A percentile compares a stretch with the other conserved stretches of the same genome.
Conservation (phyloP, 306 rosid species). For the Delonix regia region DNA sequence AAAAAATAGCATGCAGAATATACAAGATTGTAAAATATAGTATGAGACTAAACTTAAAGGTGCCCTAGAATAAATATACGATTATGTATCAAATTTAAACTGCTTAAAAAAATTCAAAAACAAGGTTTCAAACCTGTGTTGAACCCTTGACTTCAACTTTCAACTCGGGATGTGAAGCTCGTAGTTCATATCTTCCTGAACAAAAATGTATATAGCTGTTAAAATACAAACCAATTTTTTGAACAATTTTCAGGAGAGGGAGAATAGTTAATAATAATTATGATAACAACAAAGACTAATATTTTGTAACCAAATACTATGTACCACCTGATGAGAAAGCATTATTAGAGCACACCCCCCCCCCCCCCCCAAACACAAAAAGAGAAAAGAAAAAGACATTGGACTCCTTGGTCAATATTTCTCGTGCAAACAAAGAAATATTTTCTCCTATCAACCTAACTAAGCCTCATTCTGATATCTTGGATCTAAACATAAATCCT, state of each 20-base stretch:
- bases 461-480: conserved; percentile 5
- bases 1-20: conserved; percentile 32
- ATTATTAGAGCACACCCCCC: neutral
- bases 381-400: neutral
- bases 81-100: conserved; percentile 25
- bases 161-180: conserved; percentile 80
- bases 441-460: neutral
- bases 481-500: conserved; percentile 18
- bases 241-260: neutral
- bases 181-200: conserved; percentile 83
- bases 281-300: conserved; percentile 8
- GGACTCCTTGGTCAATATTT: conserved; percentile 13
- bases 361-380: too few relatives aligned
- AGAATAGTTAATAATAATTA: conserved; percentile 22
- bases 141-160: conserved; percentile 81
- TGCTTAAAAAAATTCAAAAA: conserved; percentile 30
- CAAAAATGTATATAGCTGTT: conserved; percentile 24
- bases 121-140: conserved; percentile 62
- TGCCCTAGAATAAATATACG: conserved; percentile 7
- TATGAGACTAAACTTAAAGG: conserved; percentile 10
- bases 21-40: conserved; percentile 27
- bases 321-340: conserved; percentile 11
- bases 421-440: neutral
- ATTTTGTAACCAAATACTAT: conserved; percentile 6
- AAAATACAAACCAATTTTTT: conserved; percentile 19